Evolutionary conservation across 768 basidiomycete species (phyloP).

Genomic region (Suillus alpinus): DNA sequence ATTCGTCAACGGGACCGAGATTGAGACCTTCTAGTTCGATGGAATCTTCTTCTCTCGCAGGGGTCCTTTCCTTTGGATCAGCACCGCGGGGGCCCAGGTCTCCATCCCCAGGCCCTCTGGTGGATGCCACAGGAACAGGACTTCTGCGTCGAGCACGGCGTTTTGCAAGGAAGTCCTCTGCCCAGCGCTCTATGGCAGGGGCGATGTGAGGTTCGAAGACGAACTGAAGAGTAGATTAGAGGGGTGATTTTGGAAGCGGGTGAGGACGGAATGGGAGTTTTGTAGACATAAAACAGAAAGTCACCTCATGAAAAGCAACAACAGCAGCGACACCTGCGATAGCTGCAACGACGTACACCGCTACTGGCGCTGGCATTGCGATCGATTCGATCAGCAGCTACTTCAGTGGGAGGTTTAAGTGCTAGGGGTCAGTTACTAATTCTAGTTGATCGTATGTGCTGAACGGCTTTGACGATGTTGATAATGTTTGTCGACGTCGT

Average conservation of each 20-base stretch:
- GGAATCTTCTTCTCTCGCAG: conserved; percentile 18
- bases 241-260: neutral
- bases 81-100: conserved; percentile 7
- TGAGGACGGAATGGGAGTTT: neutral
- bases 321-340: conserved; percentile 48
- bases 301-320: conserved; percentile 58
- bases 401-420: neutral
- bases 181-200: conserved; percentile 51
- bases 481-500: neutral
- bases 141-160: conserved; percentile 26
- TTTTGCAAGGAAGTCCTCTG: conserved; percentile 26
- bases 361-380: conserved; percentile 31
- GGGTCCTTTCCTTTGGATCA: conserved; percentile 16
- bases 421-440: neutral
- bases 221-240: conserved; percentile 38
- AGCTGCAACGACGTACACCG: conserved; percentile 50
- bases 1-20: conserved; percentile 36
- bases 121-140: conserved; percentile 20
- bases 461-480: no score
- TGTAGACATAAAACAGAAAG: conserved; percentile 10
- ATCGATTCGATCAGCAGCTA: neutral
- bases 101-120: conserved; percentile 14
- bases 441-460: neutral
- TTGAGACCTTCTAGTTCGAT: conserved; percentile 59
- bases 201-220: conserved; percentile 72